phyloP scores from a whole-genome alignment of 176 grass and related monocot species.

The Guadua angustifolia region DNA sequence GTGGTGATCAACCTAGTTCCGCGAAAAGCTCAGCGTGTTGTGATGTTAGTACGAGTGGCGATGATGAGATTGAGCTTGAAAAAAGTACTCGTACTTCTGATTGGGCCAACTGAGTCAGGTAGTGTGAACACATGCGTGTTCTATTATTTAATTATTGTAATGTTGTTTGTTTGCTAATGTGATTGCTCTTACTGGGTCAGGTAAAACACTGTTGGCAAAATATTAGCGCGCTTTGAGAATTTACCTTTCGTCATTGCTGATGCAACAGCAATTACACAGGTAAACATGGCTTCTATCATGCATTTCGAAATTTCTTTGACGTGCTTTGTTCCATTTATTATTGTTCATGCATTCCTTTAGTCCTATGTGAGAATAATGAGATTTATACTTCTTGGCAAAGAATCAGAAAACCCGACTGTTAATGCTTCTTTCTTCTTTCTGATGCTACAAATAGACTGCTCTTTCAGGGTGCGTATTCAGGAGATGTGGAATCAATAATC shows the following conservation, averaged over 20 bases:
- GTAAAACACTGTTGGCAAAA: constrained; percentile 63
- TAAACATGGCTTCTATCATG: not conserved
- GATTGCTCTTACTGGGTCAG: not conserved
- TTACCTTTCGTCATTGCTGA: constrained; percentile 16
- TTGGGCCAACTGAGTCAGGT: constrained; percentile 62
- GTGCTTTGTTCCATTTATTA: not conserved
- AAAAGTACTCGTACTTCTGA: constrained; percentile 69
- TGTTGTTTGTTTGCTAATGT: not conserved
- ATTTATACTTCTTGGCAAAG: not conserved
- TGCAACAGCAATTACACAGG: constrained; percentile 52
- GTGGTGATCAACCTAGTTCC: constrained; percentile 21
- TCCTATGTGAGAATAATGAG: not conserved
- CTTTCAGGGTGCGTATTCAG: constrained; percentile 60
- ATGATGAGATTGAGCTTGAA: constrained; percentile 60
- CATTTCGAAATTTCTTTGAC: not conserved
- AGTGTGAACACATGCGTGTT: not conserved
- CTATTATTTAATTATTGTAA: not conserved
- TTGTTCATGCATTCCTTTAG: not conserved
- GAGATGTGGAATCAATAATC: constrained; percentile 66
- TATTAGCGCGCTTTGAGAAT: constrained; percentile 58
- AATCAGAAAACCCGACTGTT: constrained; percentile 16
- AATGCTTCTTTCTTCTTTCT: constrained; percentile 42
- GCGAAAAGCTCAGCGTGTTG: not conserved
- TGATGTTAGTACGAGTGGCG: not conserved
- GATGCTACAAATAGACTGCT: constrained; percentile 36